Conservation (phyloP, 352 stramenopile genomes). For the Globisporangium cystogenes region DNA sequence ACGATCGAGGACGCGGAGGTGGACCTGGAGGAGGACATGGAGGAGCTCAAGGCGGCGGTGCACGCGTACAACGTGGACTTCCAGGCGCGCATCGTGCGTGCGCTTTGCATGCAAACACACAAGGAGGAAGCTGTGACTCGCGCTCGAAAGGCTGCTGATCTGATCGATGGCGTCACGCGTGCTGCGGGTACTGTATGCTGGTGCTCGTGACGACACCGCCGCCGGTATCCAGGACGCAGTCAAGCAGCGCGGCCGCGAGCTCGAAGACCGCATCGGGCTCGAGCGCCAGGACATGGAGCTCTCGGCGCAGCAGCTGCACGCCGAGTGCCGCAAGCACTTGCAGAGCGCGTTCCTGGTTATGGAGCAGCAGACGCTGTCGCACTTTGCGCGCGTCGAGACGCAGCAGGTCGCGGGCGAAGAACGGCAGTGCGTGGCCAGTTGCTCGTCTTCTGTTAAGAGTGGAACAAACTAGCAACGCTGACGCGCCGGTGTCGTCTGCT, state of each 20-base stretch:
- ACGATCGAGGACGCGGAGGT: conserved; percentile 69
- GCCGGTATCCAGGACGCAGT: conserved; percentile 55
- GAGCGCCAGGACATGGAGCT: conserved; percentile 63
- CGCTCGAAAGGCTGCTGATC: no score
- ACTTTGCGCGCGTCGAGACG: conserved; percentile 52
- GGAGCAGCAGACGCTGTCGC: conserved; percentile 51
- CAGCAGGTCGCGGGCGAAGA: conserved; percentile 43
- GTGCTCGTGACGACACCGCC: not conserved
- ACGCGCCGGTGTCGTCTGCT: no score
- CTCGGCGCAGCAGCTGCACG: conserved; percentile 43
- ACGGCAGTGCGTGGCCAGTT: conserved; percentile 34
- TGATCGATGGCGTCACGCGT: not conserved
- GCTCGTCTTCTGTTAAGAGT: no score
- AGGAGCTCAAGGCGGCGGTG: conserved; percentile 72
- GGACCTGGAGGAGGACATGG: conserved; percentile 75
- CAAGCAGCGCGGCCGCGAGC: conserved; percentile 42
- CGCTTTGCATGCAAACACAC: not conserved
- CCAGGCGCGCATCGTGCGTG: conserved; percentile 62
- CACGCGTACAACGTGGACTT: conserved; percentile 85
- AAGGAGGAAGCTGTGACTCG: no score
- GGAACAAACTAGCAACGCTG: no score
- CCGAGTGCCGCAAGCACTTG: conserved; percentile 41
- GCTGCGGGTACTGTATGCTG: no score
- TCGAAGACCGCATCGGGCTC: conserved; percentile 39
- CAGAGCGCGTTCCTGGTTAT: conserved; percentile 39